Conservation (phyloP, 2,329 filamentous ascomycete species). For the Botrytis medusae region DNA sequence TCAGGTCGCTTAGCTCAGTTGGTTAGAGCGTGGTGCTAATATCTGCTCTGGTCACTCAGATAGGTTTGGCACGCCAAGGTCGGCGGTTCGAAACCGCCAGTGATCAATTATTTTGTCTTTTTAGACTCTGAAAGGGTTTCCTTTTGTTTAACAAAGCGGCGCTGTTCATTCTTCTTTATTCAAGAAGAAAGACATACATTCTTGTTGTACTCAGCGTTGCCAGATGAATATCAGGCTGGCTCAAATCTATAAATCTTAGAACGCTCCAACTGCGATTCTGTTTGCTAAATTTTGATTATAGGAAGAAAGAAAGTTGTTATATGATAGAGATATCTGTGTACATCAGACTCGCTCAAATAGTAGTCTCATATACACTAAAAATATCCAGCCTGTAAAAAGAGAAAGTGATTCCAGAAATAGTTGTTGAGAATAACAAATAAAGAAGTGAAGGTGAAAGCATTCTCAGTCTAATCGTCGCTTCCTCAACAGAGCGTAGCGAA, state of each 20-base stretch:
- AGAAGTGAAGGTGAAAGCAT: background rate
- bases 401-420: background rate
- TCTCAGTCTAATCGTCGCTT: background rate
- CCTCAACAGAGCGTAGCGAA: background rate
- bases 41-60: background rate
- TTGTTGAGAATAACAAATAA: background rate
- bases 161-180: too few species aligned
- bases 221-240: too few species aligned
- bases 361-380: too few species aligned
- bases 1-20: conserved; percentile 4
- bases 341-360: too few species aligned
- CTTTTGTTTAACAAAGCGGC: too few species aligned
- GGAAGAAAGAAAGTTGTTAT: too few species aligned
- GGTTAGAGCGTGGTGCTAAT: conserved; percentile 18
- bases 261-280: too few species aligned
- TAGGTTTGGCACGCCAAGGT: background rate
- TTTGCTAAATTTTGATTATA: too few species aligned
- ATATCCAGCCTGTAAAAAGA: background rate
- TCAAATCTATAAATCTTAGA: too few species aligned
- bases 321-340: too few species aligned
- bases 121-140: background rate
- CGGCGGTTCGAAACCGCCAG: background rate
- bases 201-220: too few species aligned
- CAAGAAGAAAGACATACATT: too few species aligned
- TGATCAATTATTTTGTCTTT: background rate